Percentiles rank a stretch among this genome's conserved stretches.
Evolutionary conservation across 169 alveolate genomes (phyloP).

Genomic region (Eimeria maxima): DNA sequence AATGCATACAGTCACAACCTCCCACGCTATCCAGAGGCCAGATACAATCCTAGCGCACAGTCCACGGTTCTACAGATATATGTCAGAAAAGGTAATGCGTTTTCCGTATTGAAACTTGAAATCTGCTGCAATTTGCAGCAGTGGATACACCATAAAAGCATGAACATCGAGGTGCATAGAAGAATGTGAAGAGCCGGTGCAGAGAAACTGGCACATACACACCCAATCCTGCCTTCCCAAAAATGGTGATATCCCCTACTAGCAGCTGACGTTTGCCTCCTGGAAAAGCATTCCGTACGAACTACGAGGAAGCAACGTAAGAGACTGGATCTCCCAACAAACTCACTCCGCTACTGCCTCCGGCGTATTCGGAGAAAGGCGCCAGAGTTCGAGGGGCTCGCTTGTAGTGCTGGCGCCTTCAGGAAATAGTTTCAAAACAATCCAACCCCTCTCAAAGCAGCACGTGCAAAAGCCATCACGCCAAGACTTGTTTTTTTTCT

Average conservation of each 20-base stretch:
- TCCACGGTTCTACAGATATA: neutral
- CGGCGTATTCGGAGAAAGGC: constrained; percentile 28
- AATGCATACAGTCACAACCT: neutral
- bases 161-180: too few relatives aligned
- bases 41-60: neutral
- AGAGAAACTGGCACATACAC: too few relatives aligned
- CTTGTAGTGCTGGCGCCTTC: constrained; percentile 60
- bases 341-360: constrained; percentile 58
- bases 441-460: constrained; percentile 62
- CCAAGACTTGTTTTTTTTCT: constrained; percentile 76
- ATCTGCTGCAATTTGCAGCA: neutral
- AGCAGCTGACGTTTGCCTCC: neutral
- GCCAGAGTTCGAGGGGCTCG: constrained; percentile 57
- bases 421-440: constrained; percentile 72
- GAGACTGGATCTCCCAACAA: neutral
- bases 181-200: too few relatives aligned
- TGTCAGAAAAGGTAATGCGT: neutral
- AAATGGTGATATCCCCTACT: neutral
- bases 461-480: constrained; percentile 77
- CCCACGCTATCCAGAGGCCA: neutral
- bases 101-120: neutral
- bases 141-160: neutral
- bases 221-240: neutral
- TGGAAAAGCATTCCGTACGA: neutral
- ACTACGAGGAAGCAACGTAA: neutral